Base-by-base conservation (phyloP, 805 yeast genomes). In the Ogataea corticis region DNA sequence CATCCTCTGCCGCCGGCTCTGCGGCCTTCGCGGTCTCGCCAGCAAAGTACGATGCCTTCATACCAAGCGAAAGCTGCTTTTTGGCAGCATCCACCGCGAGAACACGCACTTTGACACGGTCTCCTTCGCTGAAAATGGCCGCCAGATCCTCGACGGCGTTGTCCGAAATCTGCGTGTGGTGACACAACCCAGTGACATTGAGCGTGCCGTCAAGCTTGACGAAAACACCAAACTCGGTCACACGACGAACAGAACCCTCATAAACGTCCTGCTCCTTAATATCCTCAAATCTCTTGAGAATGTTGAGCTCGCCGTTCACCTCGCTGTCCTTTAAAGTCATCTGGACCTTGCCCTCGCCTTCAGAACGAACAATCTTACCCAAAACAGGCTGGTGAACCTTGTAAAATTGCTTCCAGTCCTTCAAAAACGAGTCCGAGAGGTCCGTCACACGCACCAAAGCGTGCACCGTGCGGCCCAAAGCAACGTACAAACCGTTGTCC, bases 211-310 rank as follows among this genome's bases (percentile, higher is more conserved):
- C 90, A 44, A 92, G 71, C 51, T 80, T 83, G 41, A 92, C 85
- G 61, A 92, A 92, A 3, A 89, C 96, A 70, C 99, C 99, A 62
- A 83, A 92, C 38, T 87, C 96, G 28, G 90, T 82, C 18, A 83
- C 87, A 49, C 78, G 78, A 61, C 79, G 83, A 35, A 92, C 84
- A 2, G 82, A 68, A 62, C 97, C 99, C 59, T 85, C 92, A 55
- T 71, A 80, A 25, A 83, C 69, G 21, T 84, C 87, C 44, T 87
- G 96, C 41, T 75, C 81, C 45, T 78, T 67, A 44, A 92, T 71
- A 46, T 87, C 94, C 35, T 76, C 82, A 54, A 85, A 82, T 42
- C 71, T 70, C 63, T 84, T 85, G 58, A 80, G 63, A 25, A 74
- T 62, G 45, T 76, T 72, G 48, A 80, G 62, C 17, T 82, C 82